phyloP scores from a whole-genome alignment of 2,329 filamentous ascomycete genomes.

The Immersiporthe knoxdaviesiana region DNA sequence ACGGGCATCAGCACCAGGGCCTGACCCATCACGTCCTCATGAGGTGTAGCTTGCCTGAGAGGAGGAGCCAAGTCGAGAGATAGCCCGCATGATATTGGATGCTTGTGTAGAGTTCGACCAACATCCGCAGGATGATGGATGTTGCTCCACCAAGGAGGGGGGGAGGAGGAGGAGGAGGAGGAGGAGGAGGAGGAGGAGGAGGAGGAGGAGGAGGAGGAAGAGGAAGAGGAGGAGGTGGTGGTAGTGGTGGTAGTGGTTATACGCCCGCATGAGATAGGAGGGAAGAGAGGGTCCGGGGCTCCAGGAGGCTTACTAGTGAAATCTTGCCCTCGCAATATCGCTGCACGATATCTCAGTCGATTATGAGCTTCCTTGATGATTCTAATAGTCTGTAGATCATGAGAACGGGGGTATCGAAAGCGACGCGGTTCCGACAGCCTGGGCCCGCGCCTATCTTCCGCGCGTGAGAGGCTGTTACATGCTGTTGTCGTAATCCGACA shows the following conservation, averaged over 20 bases:
- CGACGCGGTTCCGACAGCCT: constrained; percentile 9
- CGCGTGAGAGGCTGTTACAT: constrained; percentile 8
- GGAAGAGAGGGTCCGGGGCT: neutral
- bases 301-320: neutral
- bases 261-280: constrained; percentile 16
- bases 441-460: constrained; percentile 23
- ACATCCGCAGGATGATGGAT: constrained; percentile 8
- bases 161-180: too few species aligned
- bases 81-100: constrained; percentile 6
- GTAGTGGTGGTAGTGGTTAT: neutral
- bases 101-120: constrained; percentile 11
- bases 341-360: neutral
- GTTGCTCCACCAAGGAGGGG: constrained; percentile 2
- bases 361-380: neutral
- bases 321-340: neutral
- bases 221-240: neutral
- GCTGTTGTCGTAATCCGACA: constrained; percentile 1
- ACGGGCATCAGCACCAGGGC: neutral
- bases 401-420: neutral
- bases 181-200: too few species aligned
- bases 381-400: neutral
- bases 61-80: neutral
- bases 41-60: neutral
- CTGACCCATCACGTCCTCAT: constrained; percentile 4
- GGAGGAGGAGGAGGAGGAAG: too few species aligned